phyloP scores from a whole-genome alignment of 192 early-diverging fungal species.

The Backusella psychrophila region DNA sequence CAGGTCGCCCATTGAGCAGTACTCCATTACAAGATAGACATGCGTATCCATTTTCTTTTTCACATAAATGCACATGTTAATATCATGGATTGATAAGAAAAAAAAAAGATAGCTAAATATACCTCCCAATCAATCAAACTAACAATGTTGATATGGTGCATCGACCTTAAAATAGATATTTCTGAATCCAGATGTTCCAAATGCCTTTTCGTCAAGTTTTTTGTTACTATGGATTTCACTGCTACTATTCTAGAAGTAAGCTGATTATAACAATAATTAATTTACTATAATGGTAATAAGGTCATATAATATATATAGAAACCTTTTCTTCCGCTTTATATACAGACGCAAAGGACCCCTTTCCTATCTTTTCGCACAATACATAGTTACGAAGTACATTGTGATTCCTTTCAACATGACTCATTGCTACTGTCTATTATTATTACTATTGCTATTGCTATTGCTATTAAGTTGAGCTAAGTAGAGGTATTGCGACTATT shows the following conservation, averaged over 20 bases:
- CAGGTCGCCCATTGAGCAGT: constrained; percentile 91
- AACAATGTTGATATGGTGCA: constrained; percentile 85
- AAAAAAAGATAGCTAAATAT: constrained; percentile 9
- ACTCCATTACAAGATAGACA: constrained; percentile 98
- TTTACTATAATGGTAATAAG: neutral
- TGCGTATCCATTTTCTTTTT: constrained; percentile 84
- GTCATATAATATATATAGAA: neutral
- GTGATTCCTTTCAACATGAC: neutral
- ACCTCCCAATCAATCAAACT: constrained; percentile 88
- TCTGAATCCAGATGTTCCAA: constrained; percentile 93
- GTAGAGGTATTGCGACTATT: neutral
- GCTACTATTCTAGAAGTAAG: constrained; percentile 57
- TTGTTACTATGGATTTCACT: constrained; percentile 87
- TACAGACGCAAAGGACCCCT: constrained; percentile 96
- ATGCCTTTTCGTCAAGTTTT: constrained; percentile 89
- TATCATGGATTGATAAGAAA: neutral
- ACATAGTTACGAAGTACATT: constrained; percentile 25
- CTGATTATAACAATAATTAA: neutral
- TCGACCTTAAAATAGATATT: constrained; percentile 87
- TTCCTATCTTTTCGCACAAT: constrained; percentile 81
- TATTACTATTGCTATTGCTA: too few species aligned
- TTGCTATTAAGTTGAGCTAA: neutral
- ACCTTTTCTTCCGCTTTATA: constrained; percentile 76
- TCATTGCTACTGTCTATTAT: neutral
- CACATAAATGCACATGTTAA: neutral